These are phyloP conservation scores for Populus hybrid DNA, from an alignment of 441 rosid genomes.

Conservation along the genomic window DNA sequence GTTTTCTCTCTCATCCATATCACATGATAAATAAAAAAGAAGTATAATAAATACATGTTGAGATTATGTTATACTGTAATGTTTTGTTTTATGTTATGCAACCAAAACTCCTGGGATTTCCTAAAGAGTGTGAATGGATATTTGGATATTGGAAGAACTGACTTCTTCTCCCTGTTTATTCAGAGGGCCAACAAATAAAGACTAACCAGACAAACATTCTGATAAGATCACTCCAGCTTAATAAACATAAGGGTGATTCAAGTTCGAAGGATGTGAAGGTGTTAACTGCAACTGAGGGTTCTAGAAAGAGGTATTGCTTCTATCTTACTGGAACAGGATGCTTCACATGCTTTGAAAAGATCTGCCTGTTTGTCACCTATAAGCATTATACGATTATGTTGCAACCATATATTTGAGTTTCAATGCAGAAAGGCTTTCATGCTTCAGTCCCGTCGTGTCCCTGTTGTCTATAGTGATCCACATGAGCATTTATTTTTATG, in stretches of 20 bases:
- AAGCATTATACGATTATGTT: neutral
- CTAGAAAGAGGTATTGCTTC: slow-evolving; percentile 72
- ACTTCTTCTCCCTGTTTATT: slow-evolving; percentile 23
- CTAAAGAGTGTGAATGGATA: neutral
- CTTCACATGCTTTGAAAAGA: slow-evolving; percentile 3
- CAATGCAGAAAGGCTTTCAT: neutral
- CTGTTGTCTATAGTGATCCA: neutral
- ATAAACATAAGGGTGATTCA: slow-evolving; percentile 66
- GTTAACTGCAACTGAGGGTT: slow-evolving; percentile 48
- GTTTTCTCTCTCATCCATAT: neutral
- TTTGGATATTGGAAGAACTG: slow-evolving; percentile 14
- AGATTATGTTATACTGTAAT: neutral
- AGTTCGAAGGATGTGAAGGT: slow-evolving; percentile 58
- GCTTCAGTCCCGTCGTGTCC: slow-evolving; percentile 1
- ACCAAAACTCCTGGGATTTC: neutral
- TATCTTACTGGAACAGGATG: slow-evolving; percentile 7
- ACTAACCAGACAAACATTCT: slow-evolving; percentile 93
- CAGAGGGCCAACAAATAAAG: slow-evolving; percentile 76
- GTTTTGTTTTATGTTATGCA: neutral
- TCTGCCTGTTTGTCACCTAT: neutral
- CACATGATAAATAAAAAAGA: neutral
- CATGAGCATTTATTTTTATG: neutral
- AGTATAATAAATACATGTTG: no score
- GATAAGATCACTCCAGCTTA: slow-evolving; percentile 80
- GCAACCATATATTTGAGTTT: neutral